Percentiles rank a stretch among this genome's conserved stretches.
Conservation (phyloP, 2,329 filamentous ascomycete species). For the Pyrenochaeta sp. region DNA sequence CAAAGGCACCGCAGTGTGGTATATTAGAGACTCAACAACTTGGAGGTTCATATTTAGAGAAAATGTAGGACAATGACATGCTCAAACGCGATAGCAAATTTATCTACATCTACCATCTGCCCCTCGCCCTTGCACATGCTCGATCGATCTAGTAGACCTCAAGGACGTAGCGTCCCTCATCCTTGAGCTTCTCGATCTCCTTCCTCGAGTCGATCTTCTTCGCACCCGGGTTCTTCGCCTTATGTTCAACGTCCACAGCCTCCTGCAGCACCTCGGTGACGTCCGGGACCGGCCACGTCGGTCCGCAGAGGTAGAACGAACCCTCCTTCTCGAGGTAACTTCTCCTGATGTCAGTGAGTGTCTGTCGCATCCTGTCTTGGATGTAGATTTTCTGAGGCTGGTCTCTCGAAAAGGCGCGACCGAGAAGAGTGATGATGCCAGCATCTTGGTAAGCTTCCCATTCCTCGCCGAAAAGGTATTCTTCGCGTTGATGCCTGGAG, state of each 20-base stretch:
- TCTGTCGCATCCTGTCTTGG: slow-evolving; percentile 96
- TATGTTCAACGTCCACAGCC: slow-evolving; percentile 81
- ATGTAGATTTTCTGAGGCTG: slow-evolving; percentile 99
- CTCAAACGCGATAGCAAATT: neutral
- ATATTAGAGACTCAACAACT: too few relatives aligned
- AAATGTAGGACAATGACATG: neutral
- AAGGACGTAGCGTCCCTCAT: slow-evolving; percentile 90
- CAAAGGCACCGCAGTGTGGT: too few relatives aligned
- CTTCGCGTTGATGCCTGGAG: slow-evolving; percentile 94
- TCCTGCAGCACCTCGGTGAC: slow-evolving; percentile 94
- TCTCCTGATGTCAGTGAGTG: slow-evolving; percentile 79
- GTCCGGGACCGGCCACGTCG: slow-evolving; percentile 98
- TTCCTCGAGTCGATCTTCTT: slow-evolving; percentile 86
- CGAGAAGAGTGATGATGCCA: slow-evolving; percentile 92
- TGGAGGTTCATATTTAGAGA: too few relatives aligned
- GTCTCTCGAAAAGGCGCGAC: slow-evolving; percentile 93
- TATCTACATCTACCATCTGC: neutral
- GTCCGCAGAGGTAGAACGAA: slow-evolving; percentile 95
- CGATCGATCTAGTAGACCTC: slow-evolving; percentile 82
- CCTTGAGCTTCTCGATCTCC: slow-evolving; percentile 98
- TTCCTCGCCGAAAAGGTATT: slow-evolving; percentile 98
- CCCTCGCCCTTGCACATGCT: neutral
- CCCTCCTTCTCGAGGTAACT: slow-evolving; percentile 89
- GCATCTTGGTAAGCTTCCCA: slow-evolving; percentile 98
- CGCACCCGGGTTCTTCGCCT: slow-evolving; percentile 56